These are phyloP conservation scores for Xylaria sp. DNA, from an alignment of 2,329 filamentous ascomycete genomes.

Conservation along the genomic window DNA sequence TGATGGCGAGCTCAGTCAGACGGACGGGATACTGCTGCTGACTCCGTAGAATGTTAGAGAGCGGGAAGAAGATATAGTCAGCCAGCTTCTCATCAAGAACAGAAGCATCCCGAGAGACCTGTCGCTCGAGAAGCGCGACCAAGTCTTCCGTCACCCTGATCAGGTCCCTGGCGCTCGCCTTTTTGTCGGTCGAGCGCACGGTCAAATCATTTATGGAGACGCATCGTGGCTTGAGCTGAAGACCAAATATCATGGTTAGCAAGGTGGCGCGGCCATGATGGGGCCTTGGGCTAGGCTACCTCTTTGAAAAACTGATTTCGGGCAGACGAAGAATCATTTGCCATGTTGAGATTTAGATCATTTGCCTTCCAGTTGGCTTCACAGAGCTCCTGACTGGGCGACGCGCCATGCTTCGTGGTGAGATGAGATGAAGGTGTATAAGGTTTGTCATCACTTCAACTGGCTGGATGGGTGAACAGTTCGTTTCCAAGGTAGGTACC, in stretches of 20 bases:
- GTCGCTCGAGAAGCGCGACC: conserved; percentile 52
- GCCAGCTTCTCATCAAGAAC: conserved; percentile 80
- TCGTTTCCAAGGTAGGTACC: too few species aligned
- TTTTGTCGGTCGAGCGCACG: conserved; percentile 53
- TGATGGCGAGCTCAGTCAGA: conserved; percentile 76
- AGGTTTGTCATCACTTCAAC: neutral
- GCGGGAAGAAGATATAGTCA: conserved; percentile 93
- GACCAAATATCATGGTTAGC: conserved; percentile 11
- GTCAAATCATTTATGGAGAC: conserved; percentile 64
- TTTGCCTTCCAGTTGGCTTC: conserved; percentile 9
- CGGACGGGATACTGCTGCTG: conserved; percentile 74
- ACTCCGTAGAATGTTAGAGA: conserved; percentile 83
- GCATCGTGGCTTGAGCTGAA: conserved; percentile 67
- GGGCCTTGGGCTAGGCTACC: conserved; percentile 29
- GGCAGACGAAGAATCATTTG: conserved; percentile 29
- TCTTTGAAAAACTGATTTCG: conserved; percentile 43
- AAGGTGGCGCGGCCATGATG: conserved; percentile 10
- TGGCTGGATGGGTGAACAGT: neutral
- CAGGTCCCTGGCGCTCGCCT: conserved; percentile 51
- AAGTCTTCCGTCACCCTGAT: conserved; percentile 53
- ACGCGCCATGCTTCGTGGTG: neutral
- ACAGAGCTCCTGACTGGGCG: neutral
- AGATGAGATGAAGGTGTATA: neutral
- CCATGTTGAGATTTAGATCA: conserved; percentile 33
- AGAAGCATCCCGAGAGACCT: conserved; percentile 50